Evolutionary conservation across 2,329 filamentous ascomycete genomes (phyloP).

Genomic region (Setomelanomma holmii): DNA sequence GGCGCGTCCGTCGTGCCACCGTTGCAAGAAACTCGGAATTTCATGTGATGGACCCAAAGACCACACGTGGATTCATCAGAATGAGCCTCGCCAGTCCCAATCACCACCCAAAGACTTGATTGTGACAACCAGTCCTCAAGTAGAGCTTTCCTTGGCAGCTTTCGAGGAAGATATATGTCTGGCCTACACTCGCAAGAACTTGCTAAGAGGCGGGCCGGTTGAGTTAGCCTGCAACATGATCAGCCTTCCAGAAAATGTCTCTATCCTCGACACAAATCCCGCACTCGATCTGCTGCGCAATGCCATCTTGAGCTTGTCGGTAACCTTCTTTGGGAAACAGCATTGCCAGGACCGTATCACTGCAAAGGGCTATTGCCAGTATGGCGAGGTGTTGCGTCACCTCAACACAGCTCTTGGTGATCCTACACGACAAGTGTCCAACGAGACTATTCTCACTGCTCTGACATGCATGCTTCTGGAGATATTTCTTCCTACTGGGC

Average conservation of each 20-base stretch:
- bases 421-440: slow-evolving; percentile 24
- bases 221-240: slow-evolving; percentile 36
- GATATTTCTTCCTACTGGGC: slow-evolving; percentile 36
- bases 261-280: slow-evolving; percentile 7
- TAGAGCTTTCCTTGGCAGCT: slow-evolving; percentile 22
- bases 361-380: slow-evolving; percentile 27
- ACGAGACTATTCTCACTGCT: slow-evolving; percentile 34
- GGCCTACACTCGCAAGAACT: slow-evolving; percentile 33
- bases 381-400: slow-evolving; percentile 31
- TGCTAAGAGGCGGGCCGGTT: slow-evolving; percentile 33
- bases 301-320: slow-evolving; percentile 30
- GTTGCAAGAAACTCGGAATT: slow-evolving; percentile 32
- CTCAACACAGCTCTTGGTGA: slow-evolving; percentile 28
- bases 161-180: slow-evolving; percentile 37
- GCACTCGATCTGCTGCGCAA: slow-evolving; percentile 29
- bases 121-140: not conserved
- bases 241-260: slow-evolving; percentile 2
- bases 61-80: slow-evolving; percentile 31
- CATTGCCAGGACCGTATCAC: slow-evolving; percentile 26
- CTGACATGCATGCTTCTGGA: slow-evolving; percentile 37
- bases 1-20: slow-evolving; percentile 29
- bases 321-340: slow-evolving; percentile 36
- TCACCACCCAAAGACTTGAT: slow-evolving; percentile 1
- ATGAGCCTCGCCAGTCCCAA: not conserved
- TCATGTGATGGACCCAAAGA: slow-evolving; percentile 34